These are phyloP conservation scores for Aureobasidium uvarum DNA, from an alignment of 2,329 filamentous ascomycete genomes.

Conservation along the genomic window DNA sequence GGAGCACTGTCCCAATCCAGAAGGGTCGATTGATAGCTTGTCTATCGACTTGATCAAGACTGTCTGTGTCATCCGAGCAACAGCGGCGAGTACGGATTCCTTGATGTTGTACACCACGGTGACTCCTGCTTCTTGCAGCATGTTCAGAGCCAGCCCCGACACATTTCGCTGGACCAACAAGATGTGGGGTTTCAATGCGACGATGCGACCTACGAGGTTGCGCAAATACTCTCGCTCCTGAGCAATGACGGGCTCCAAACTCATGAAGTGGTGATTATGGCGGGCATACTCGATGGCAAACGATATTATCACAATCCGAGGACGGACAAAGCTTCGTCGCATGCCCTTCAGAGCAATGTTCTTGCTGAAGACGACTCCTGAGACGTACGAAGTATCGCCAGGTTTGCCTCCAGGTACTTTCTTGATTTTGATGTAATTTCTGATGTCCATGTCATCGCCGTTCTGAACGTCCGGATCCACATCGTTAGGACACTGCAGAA, in stretches of 20 bases:
- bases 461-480: constrained; percentile 88
- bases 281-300: constrained; percentile 96
- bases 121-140: constrained; percentile 83
- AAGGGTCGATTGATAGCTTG: constrained; percentile 74
- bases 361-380: constrained; percentile 95
- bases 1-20: constrained; percentile 74
- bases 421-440: constrained; percentile 96
- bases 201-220: constrained; percentile 88
- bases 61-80: constrained; percentile 87
- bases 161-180: constrained; percentile 92
- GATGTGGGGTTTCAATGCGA: constrained; percentile 78
- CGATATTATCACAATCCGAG: constrained; percentile 86
- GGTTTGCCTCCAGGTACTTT: constrained; percentile 90
- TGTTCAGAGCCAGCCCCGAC: constrained; percentile 83
- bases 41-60: constrained; percentile 93
- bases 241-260: constrained; percentile 90
- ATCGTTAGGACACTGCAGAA: constrained; percentile 88
- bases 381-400: constrained; percentile 92
- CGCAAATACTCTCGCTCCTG: constrained; percentile 93
- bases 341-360: constrained; percentile 96
- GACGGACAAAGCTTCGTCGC: constrained; percentile 78
- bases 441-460: constrained; percentile 94
- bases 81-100: constrained; percentile 89
- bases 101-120: constrained; percentile 97
- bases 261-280: constrained; percentile 96